phyloP scores from a whole-genome alignment of 108 stramenopile genomes.

The Cylindrotheca fusiformis region DNA sequence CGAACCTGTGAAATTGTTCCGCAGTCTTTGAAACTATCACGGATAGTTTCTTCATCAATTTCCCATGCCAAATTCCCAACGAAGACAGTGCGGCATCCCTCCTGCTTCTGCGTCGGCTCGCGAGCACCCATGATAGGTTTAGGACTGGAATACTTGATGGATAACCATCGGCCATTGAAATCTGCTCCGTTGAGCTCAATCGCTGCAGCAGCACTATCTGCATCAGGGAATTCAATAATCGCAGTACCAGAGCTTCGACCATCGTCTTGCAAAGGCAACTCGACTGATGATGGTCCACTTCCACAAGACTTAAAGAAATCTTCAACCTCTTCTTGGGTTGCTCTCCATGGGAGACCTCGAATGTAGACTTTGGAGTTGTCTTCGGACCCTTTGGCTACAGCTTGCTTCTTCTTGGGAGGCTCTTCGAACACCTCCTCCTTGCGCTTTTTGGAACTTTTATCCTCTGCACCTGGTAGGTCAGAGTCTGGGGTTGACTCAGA shows the following conservation, averaged over 20 bases:
- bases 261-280: slow-evolving; percentile 86
- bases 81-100: slow-evolving; percentile 93
- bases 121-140: slow-evolving; percentile 56
- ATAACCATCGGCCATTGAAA: slow-evolving; percentile 91
- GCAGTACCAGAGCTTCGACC: slow-evolving; percentile 88
- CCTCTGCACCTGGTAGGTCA: slow-evolving; percentile 30
- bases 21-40: slow-evolving; percentile 83
- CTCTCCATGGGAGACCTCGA: slow-evolving; percentile 92
- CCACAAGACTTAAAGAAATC: slow-evolving; percentile 91
- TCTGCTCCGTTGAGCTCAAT: slow-evolving; percentile 85
- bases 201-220: slow-evolving; percentile 68
- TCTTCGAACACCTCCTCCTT: slow-evolving; percentile 29
- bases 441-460: slow-evolving; percentile 62
- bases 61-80: slow-evolving; percentile 95
- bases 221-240: slow-evolving; percentile 72
- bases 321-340: slow-evolving; percentile 85
- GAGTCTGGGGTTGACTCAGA: slow-evolving; percentile 49
- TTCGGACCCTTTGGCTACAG: slow-evolving; percentile 32
- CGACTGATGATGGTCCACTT: slow-evolving; percentile 50
- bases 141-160: slow-evolving; percentile 76
- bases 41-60: slow-evolving; percentile 91
- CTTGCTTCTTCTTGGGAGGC: slow-evolving; percentile 37
- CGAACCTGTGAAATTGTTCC: slow-evolving; percentile 88
- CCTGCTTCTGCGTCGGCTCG: slow-evolving; percentile 66
- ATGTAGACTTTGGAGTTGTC: slow-evolving; percentile 75